Conservation (phyloP, 768 basidiomycete genomes). For the Suillus sp. region DNA sequence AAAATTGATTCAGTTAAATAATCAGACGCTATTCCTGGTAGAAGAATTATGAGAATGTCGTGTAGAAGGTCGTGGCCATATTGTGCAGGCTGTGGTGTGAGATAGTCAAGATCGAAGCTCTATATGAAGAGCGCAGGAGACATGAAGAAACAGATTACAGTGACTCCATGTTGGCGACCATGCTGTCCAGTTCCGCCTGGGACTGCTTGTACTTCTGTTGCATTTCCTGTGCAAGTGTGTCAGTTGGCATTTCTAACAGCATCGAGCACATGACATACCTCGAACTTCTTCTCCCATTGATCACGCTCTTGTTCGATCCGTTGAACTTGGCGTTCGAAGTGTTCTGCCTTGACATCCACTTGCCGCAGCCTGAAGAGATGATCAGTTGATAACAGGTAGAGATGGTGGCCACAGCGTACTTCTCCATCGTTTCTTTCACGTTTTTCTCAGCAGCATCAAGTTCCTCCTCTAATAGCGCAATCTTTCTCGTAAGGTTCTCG, state of each 20-base stretch:
- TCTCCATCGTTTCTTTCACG: constrained; percentile 93
- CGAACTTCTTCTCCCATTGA: constrained; percentile 91
- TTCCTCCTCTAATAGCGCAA: constrained; percentile 92
- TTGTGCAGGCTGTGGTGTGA: background rate
- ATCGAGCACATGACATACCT: constrained; percentile 47
- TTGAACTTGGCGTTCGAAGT: constrained; percentile 91
- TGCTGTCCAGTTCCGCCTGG: constrained; percentile 82
- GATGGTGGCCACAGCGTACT: constrained; percentile 55
- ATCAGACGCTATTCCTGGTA: constrained; percentile 15
- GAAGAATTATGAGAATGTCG: constrained; percentile 26
- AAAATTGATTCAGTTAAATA: constrained; percentile 19
- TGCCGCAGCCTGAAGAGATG: constrained; percentile 72
- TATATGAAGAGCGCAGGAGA: constrained; percentile 8
- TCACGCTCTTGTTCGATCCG: constrained; percentile 91
- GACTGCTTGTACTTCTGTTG: constrained; percentile 68
- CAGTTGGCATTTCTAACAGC: constrained; percentile 12
- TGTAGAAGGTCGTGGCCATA: constrained; percentile 8
- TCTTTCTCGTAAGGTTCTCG: constrained; percentile 79
- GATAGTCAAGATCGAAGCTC: constrained; percentile 1
- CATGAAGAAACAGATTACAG: constrained; percentile 42
- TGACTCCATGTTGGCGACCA: constrained; percentile 74
- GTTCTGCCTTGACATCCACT: constrained; percentile 98
- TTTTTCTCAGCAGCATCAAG: constrained; percentile 96
- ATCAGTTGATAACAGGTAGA: constrained; percentile 24
- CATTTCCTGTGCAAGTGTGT: constrained; percentile 55